Percentiles rank a stretch among this genome's conserved stretches.
Conservation (phyloP, 352 stramenopile genomes). For the Phytophthora pistaciae region DNA sequence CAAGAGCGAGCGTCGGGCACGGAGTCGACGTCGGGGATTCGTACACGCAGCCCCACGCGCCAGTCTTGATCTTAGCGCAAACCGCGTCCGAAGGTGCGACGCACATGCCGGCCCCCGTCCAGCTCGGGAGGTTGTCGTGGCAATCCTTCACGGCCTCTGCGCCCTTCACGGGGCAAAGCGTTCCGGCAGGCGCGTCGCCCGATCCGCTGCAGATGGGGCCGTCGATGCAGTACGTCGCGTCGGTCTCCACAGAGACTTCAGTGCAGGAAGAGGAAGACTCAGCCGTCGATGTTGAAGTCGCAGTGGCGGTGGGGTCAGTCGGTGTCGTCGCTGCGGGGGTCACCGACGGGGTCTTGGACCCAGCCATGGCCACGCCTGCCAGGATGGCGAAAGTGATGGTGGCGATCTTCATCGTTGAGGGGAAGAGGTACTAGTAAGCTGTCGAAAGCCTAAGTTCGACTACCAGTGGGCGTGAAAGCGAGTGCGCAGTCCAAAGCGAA, state of each 20-base stretch:
- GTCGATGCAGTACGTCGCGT: constrained; percentile 73
- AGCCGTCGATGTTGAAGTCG: neutral
- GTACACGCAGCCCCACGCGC: constrained; percentile 60
- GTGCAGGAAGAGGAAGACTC: constrained; percentile 35
- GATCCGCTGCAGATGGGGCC: constrained; percentile 66
- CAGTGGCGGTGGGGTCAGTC: neutral
- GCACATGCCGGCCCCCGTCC: constrained; percentile 45
- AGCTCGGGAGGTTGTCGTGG: constrained; percentile 55
- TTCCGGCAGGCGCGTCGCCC: constrained; percentile 42
- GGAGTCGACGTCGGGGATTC: neutral
- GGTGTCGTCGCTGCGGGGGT: constrained; percentile 19
- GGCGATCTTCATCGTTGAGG: constrained; percentile 22
- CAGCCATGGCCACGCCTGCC: constrained; percentile 14
- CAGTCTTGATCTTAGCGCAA: constrained; percentile 67
- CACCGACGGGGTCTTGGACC: constrained; percentile 8
- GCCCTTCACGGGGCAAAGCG: constrained; percentile 56
- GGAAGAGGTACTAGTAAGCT: constrained; percentile 7
- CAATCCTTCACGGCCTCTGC: constrained; percentile 57
- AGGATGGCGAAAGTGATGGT: constrained; percentile 17
- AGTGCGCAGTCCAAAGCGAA: constrained; percentile 1
- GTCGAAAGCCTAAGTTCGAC: neutral
- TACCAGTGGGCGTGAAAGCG: constrained; percentile 13
- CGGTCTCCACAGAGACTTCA: constrained; percentile 60
- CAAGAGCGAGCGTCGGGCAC: constrained; percentile 11
- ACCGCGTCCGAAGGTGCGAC: constrained; percentile 51